phyloP scores from a whole-genome alignment of 2,329 filamentous ascomycete species.

The Chrysoporthe cubensis region DNA sequence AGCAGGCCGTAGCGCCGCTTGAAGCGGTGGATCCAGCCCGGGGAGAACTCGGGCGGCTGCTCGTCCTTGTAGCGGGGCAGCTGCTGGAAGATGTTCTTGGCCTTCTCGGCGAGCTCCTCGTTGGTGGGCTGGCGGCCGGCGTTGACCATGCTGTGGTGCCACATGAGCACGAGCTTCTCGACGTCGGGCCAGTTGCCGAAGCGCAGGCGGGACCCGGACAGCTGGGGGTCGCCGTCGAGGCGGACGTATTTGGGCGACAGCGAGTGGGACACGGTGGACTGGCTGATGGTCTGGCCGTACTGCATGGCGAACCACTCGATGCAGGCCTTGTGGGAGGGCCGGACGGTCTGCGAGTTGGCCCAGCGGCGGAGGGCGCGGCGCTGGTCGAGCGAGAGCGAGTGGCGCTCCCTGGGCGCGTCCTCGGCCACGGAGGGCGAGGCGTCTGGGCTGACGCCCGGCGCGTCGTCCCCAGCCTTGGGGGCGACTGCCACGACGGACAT shows the following conservation, averaged over 20 bases:
- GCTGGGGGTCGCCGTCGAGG: conserved; percentile 63
- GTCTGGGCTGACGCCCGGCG: conserved; percentile 13
- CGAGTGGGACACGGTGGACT: conserved; percentile 66
- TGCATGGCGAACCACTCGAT: conserved; percentile 65
- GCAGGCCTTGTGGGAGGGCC: conserved; percentile 64
- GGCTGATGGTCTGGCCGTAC: conserved; percentile 64
- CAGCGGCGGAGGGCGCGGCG: conserved; percentile 63
- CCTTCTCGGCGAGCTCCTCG: conserved; percentile 66
- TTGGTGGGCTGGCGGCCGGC: conserved; percentile 63
- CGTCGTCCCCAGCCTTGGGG: conserved; percentile 23
- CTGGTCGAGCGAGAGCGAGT: conserved; percentile 65
- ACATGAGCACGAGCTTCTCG: conserved; percentile 59
- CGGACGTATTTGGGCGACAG: conserved; percentile 65
- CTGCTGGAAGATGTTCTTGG: conserved; percentile 61
- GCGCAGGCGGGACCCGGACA: conserved; percentile 64
- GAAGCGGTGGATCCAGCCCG: conserved; percentile 67
- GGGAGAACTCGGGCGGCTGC: conserved; percentile 63
- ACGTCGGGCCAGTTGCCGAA: conserved; percentile 69
- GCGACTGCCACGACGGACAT: conserved; percentile 27
- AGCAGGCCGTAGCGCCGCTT: conserved; percentile 66
- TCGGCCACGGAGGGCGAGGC: conserved; percentile 1
- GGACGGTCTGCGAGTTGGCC: conserved; percentile 59
- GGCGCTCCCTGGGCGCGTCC: conserved; percentile 51
- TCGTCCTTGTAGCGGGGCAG: conserved; percentile 65
- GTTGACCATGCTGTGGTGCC: conserved; percentile 57